Base-by-base conservation (phyloP, 1,284 basidiomycete species). In the Sporisorium scitamineum region DNA sequence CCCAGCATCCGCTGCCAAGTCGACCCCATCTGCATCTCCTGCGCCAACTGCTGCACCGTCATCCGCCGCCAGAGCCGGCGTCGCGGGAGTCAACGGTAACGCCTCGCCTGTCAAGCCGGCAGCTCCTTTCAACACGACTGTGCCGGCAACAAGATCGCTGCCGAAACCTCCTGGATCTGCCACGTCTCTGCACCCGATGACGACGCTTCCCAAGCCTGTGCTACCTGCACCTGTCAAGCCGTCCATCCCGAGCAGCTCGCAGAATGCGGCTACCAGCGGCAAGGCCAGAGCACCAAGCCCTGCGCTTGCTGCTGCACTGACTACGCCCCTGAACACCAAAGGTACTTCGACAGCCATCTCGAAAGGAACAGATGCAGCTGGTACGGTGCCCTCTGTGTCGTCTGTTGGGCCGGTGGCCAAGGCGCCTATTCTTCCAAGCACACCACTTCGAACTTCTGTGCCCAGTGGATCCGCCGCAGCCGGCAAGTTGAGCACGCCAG, bases 221-320 rank as follows among this genome's bases (percentile, higher is more conserved):
- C 29, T 74, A 48, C 70, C 70, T n/a, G 44, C 61, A 11, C 70
- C 65, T n/a, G 51, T 55, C 57, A 73, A 68, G 54, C 57, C 70
- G 1, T 54, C 70, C 5, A 53, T 73, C 14, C 52, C 64, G 1
- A 54, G 47, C 48, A 61, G 55, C 51, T 44, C 63, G 2, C 54
- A 57, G 32, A 64, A 16, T 14, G 56, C 67, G 22, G 42, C 53
- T 5, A 27, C 48, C 18, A 27, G 48, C 20, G 47, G 26, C 29
- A 63, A 61, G 54, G 48, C 24, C n/a, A 16, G 10, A 16, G 20
- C 39, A 16, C 34, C 54, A 10, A 27, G 45, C 42, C 44, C 31
- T 10, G 18, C 48, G 9, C 13, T 41, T 34, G 24, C 56, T 39
- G 55, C 48, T 16, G 26, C 61, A 7, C n/a, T 8, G 37, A 53